Base-by-base conservation (phyloP, 2,329 filamentous ascomycete species). In the Penicillium sp. region DNA sequence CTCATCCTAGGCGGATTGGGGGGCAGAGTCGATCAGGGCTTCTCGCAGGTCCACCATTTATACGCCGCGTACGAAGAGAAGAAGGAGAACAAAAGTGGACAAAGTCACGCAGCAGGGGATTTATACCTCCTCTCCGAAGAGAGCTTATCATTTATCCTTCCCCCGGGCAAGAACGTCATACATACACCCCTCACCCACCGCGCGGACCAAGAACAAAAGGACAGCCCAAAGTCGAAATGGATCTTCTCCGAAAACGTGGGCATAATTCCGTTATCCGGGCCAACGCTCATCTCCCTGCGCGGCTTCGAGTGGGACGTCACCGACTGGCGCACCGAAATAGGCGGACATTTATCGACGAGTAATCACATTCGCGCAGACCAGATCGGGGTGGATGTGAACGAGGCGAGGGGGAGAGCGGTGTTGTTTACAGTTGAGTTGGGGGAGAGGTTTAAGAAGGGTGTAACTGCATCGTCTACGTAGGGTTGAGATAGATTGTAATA, bases 221-320 rank as follows among this genome's bases (percentile, higher is more conserved):
- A 56, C 6, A 38, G 5, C 1, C 4, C 20, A 38, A n/a, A 45
- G 4, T 20, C 11, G 20, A 52, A 54, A 14, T 62, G 64, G 30
- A 64, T 70, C 11, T 89, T 96, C 65, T 89, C 83, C 6, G 87
- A 89, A 68, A 85, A 96, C 67, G 82, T 95, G 28, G 94, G 94
- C 9, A 89, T 99, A 61, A 78, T 99, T 40, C 94, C 94, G 0
- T 75, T 97, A 21, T 88, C 86, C 56, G 89, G 87, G n/a, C 83
- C 86, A 3, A 87, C 89, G 47, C 72, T 81, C n/a, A 91, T 99
- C 64, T 87, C 85, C 7, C 95, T 90, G 0, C 75, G 78, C 14
- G 94, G 94, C 0, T 77, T 97, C 20, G 87, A 96, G 69, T 99
- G 94, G 94, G 91, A 99, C 73, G 89, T 99, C 1, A 69, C 79